A percentile compares a stretch with the other conserved stretches of the same genome.
phyloP scores from a whole-genome alignment of 192 early-diverging fungal species.

The Chytriomyces confervae region DNA sequence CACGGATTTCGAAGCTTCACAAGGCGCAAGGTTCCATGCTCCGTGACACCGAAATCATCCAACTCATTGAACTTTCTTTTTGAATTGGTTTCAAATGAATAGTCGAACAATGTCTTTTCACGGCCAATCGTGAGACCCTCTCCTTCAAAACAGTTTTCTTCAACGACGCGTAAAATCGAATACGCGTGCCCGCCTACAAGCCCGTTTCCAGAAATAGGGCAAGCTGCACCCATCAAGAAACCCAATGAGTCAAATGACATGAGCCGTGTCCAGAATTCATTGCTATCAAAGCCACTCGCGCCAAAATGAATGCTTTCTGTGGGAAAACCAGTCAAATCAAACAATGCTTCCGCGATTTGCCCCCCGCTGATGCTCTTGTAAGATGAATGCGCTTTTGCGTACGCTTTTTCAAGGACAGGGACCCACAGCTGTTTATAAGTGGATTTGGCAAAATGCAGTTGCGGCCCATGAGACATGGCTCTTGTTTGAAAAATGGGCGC shows the following conservation, averaged over 20 bases:
- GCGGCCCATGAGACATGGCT: not conserved
- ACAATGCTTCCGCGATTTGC: slow-evolving; percentile 30
- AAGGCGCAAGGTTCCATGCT: slow-evolving; percentile 26
- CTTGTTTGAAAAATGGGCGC: not conserved
- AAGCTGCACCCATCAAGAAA: slow-evolving; percentile 35
- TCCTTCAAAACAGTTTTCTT: not conserved
- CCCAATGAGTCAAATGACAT: slow-evolving; percentile 27
- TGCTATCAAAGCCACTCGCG: slow-evolving; percentile 24
- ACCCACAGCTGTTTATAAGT: slow-evolving; percentile 43
- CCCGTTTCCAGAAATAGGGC: slow-evolving; percentile 30
- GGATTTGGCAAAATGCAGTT: slow-evolving; percentile 27
- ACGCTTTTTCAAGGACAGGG: slow-evolving; percentile 66
- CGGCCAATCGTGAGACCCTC: slow-evolving; percentile 15
- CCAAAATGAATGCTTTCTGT: slow-evolving; percentile 32
- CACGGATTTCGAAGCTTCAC: slow-evolving; percentile 42
- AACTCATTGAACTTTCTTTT: not conserved
- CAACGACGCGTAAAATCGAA: slow-evolving; percentile 26
- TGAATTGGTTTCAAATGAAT: not conserved
- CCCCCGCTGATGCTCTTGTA: slow-evolving; percentile 57
- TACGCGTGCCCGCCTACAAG: slow-evolving; percentile 43
- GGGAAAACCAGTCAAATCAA: slow-evolving; percentile 40
- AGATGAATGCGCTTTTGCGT: slow-evolving; percentile 63
- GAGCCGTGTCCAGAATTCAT: slow-evolving; percentile 27
- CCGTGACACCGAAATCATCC: slow-evolving; percentile 26
- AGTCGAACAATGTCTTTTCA: slow-evolving; percentile 9